Percentiles rank a stretch among this genome's conserved stretches.
These are phyloP conservation scores for Mycena galopus DNA, from an alignment of 768 basidiomycete genomes.

Conservation along the genomic window DNA sequence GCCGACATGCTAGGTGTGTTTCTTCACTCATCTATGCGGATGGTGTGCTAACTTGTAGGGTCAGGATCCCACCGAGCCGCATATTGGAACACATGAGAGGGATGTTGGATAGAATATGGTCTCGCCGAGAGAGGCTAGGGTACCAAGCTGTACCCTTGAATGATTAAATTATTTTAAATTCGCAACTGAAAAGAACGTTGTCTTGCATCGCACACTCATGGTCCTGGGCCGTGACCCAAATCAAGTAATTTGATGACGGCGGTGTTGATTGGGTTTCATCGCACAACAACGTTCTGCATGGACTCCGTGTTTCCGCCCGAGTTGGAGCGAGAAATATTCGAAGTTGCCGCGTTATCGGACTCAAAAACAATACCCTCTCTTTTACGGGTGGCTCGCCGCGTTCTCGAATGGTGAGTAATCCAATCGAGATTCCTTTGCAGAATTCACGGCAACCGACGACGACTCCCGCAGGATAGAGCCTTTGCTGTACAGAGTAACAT, in stretches of 20 bases:
- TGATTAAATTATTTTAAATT: not conserved
- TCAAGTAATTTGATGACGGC: too few species aligned
- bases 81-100: not conserved
- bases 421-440: too few species aligned
- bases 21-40: not conserved
- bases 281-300: too few species aligned
- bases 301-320: too few species aligned
- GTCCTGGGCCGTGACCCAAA: too few species aligned
- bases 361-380: not conserved
- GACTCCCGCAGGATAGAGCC: slow-evolving; percentile 14
- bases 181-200: too few species aligned
- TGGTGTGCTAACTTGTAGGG: not conserved
- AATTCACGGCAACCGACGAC: not conserved
- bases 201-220: too few species aligned
- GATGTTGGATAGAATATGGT: not conserved
- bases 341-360: not conserved
- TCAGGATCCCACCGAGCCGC: not conserved
- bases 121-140: slow-evolving; percentile 7
- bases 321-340: too few species aligned
- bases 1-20: not conserved
- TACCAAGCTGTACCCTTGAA: slow-evolving; percentile 8
- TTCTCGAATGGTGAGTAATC: not conserved
- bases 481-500: too few species aligned
- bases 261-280: too few species aligned
- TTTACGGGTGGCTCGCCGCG: not conserved